Evolutionary conservation across 352 stramenopile genomes (phyloP), one percentile per base, ranked within the genome.

Genomic region (Peronosclerospora sorghi): DNA sequence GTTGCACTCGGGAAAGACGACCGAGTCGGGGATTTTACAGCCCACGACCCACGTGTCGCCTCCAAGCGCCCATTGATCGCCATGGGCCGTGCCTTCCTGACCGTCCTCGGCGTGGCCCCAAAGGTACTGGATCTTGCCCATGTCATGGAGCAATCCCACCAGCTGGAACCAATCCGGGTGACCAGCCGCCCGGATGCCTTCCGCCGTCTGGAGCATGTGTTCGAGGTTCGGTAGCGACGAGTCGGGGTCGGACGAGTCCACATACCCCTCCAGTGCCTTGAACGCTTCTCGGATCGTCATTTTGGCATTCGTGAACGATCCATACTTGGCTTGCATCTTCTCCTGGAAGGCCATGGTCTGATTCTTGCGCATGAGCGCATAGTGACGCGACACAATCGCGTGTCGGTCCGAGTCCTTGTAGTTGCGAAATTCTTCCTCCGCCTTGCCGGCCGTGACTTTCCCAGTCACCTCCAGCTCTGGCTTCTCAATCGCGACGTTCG

Each of bases 71-170:
- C 88, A 97, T 55, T 97, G 88, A 32, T 93, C 77, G 28, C 83
- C 86, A 19, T 87, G 64, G 2, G 66, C 76, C 7, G 77, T 92
- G 41, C 88, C 88, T 52, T 95, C 59, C 55, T 96, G 86, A 9
- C 84, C 86, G 45, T 96, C 83, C 32, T 83, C 63, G 14, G 59
- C 60, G 26, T 54, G 59, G 24, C 86, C 86, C 86, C 86, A 96
- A 4, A 96, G 65, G 56, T 95, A 96, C 76, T 96, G 89, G 50
- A 96, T 96, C 62, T 97, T 96, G 41, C 86, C 86, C 78, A 97
- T 94, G 59, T 97, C 89, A 56, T 97, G 89, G 21, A 97, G 56
- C 12, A 97, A 52, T 0, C 89, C 89, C 2, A 89, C 77, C 29
- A 97, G 66, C 54, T 96, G 82, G 38, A 97, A 75, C 89, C 86